These are phyloP conservation scores for Colletotrichum lini DNA, from an alignment of 2,329 filamentous ascomycete genomes.

Conservation along the genomic window DNA sequence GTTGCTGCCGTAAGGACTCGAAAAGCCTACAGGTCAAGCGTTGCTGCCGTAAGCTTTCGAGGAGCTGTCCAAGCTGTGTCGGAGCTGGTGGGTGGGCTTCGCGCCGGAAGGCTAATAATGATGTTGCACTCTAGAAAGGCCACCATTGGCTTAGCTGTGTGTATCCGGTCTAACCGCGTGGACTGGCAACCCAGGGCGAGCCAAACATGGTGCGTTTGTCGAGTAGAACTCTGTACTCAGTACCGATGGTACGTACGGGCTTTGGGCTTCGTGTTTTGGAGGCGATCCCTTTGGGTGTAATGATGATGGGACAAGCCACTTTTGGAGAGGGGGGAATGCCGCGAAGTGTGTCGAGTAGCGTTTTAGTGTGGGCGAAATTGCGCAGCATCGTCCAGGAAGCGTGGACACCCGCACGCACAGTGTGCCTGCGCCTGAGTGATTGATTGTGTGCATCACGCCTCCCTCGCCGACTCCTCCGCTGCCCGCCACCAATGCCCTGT, in stretches of 20 bases:
- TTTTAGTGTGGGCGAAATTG: constrained; percentile 41
- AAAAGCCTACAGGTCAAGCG: no score
- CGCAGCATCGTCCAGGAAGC: constrained; percentile 31
- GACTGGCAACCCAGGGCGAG: constrained; percentile 37
- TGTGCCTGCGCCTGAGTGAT: constrained; percentile 22
- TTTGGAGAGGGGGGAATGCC: constrained; percentile 35
- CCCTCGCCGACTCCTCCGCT: constrained; percentile 7
- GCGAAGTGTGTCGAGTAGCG: constrained; percentile 40
- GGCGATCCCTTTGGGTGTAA: constrained; percentile 26
- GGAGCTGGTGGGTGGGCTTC: constrained; percentile 18
- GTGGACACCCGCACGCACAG: constrained; percentile 20
- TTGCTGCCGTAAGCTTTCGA: constrained; percentile 13
- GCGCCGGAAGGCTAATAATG: constrained; percentile 29
- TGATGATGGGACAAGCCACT: constrained; percentile 40
- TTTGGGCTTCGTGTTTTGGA: constrained; percentile 18
- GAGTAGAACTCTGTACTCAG: constrained; percentile 30
- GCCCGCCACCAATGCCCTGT: constrained; percentile 8
- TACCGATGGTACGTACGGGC: constrained; percentile 14
- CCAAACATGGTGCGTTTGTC: constrained; percentile 31
- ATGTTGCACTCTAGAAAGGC: constrained; percentile 29
- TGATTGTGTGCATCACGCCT: background rate
- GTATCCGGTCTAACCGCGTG: constrained; percentile 29
- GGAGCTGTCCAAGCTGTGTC: constrained; percentile 20
- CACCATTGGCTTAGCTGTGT: constrained; percentile 19
- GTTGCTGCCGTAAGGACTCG: constrained; percentile 1